These are phyloP conservation scores for Pisolithus orientalis DNA, from an alignment of 768 basidiomycete genomes.

Conservation along the genomic window DNA sequence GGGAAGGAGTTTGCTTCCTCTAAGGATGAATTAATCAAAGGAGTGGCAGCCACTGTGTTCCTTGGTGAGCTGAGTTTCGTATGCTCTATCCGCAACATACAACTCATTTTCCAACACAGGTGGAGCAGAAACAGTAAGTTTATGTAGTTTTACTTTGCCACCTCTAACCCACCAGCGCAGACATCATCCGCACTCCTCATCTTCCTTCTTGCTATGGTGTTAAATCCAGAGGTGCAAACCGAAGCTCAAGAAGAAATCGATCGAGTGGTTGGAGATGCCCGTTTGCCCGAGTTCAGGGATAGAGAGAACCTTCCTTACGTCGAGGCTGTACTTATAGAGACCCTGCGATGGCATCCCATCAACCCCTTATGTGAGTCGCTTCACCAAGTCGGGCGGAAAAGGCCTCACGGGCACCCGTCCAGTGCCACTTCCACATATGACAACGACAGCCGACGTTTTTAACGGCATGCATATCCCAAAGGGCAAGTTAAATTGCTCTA, in stretches of 20 bases:
- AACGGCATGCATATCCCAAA: conserved; percentile 26
- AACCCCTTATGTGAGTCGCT: conserved; percentile 2
- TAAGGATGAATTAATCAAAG: conserved; percentile 12
- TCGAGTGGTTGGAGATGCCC: conserved; percentile 7
- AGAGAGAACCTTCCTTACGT: conserved; percentile 10
- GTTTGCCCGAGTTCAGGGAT: conserved; percentile 10
- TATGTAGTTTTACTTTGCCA: background rate
- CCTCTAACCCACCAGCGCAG: background rate
- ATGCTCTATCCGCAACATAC: background rate
- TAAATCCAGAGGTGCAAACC: conserved; percentile 9
- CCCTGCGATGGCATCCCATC: conserved; percentile 3
- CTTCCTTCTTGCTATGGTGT: conserved; percentile 16
- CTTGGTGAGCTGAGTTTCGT: conserved; percentile 10
- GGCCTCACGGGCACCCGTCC: background rate
- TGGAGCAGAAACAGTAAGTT: conserved; percentile 5
- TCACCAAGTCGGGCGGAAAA: background rate
- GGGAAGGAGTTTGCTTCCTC: background rate
- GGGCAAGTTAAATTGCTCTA: conserved; percentile 9
- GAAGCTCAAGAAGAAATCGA: conserved; percentile 15
- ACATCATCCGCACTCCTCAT: conserved; percentile 1
- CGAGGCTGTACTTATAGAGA: conserved; percentile 9
- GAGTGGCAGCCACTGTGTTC: conserved; percentile 16
- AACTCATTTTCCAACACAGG: conserved; percentile 1
- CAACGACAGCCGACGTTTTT: conserved; percentile 17
- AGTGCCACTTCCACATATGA: conserved; percentile 19